Percentiles rank a stretch among this genome's conserved stretches.
Conservation (phyloP, 2,329 filamentous ascomycete genomes). For the Colletotrichum brevisporum region DNA sequence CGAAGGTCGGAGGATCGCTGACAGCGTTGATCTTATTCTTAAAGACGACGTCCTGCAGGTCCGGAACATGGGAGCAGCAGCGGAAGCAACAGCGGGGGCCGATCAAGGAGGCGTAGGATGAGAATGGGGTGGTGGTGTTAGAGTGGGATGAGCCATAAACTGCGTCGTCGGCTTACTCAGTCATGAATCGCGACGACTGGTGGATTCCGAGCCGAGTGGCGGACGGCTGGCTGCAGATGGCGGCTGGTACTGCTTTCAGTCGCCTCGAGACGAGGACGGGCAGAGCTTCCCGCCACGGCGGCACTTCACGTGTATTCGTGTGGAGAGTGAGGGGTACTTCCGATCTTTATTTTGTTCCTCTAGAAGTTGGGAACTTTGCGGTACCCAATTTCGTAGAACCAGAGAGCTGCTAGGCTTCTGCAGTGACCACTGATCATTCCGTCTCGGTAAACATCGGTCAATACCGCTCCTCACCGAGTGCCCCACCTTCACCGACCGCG, state of each 20-base stretch:
- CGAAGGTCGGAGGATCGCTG: not conserved
- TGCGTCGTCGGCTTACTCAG: conserved; percentile 2
- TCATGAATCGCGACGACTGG: conserved; percentile 27
- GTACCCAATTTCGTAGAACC: not conserved
- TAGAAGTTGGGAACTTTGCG: not conserved
- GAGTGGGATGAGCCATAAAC: conserved; percentile 38
- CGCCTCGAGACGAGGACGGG: not conserved
- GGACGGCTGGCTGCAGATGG: conserved; percentile 12
- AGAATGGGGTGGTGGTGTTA: conserved; percentile 32
- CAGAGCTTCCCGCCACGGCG: not conserved
- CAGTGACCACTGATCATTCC: not conserved
- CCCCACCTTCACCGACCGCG: conserved; percentile 25
- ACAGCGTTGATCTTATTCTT: conserved; percentile 33
- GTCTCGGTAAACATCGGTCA: conserved; percentile 4
- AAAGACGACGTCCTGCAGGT: conserved; percentile 21
- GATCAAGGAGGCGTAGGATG: not conserved
- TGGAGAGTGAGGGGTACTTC: not conserved
- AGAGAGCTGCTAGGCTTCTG: not conserved
- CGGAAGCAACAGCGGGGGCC: not conserved
- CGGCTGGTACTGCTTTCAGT: accelerated
- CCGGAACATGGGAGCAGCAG: conserved; percentile 26
- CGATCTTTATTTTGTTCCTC: not conserved
- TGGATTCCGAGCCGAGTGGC: conserved; percentile 6
- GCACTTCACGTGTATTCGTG: not conserved
- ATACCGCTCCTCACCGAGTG: not conserved